Conservation (phyloP, 1,139 yeast genomes). For the Blastobotrys elegans region DNA sequence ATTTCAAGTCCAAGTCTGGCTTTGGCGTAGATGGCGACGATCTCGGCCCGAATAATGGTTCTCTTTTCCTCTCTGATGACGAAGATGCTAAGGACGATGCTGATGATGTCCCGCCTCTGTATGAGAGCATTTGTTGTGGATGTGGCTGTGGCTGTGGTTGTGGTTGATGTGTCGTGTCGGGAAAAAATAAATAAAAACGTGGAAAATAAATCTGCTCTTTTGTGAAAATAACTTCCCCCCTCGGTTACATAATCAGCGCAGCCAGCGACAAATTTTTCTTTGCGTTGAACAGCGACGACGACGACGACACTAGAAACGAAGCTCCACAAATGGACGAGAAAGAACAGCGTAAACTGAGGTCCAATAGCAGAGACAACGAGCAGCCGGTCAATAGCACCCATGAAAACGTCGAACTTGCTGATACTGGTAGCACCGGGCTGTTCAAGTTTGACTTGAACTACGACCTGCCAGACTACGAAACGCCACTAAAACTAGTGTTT, state of each 20-base stretch:
- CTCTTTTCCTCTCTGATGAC: no score
- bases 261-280: no score
- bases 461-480: conserved; percentile 10
- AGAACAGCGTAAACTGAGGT: conserved; percentile 2
- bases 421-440: no score
- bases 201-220: no score
- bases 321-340: neutral
- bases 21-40: neutral
- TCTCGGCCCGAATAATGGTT: neutral
- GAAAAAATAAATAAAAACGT: no score
- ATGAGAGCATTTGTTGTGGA: neutral
- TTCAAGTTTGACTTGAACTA: conserved; percentile 10
- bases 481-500: conserved; percentile 1
- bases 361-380: neutral
- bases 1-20: neutral
- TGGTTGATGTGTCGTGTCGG: no score
- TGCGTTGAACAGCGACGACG: no score
- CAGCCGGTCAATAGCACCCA: neutral
- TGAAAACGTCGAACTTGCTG: neutral
- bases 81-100: no score
- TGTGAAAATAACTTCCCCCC: no score
- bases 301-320: no score
- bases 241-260: no score
- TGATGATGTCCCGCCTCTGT: neutral
- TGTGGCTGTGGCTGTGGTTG: neutral